Evolutionary conservation across 768 basidiomycete species (phyloP).

Genomic region (Amyloporia xantha): DNA sequence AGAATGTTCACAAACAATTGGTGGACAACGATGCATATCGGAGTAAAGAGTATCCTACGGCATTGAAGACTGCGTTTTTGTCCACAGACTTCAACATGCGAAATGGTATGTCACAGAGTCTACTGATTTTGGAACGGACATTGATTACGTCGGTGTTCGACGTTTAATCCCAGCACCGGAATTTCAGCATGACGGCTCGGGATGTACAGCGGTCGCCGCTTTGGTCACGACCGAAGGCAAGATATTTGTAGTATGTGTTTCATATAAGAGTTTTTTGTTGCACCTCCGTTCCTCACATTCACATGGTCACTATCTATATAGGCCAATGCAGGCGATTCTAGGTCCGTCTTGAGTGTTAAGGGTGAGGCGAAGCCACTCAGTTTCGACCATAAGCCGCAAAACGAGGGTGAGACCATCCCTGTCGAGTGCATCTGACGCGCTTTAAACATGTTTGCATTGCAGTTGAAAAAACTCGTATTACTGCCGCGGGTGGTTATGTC

Average conservation of each 20-base stretch:
- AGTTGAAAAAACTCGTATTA: constrained; percentile 85
- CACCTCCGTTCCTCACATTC: not conserved
- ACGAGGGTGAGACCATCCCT: constrained; percentile 49
- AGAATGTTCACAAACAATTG: constrained; percentile 75
- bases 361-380: constrained; percentile 87
- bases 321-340: constrained; percentile 98
- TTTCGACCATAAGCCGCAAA: constrained; percentile 93
- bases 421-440: constrained; percentile 5
- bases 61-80: constrained; percentile 84
- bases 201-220: constrained; percentile 91
- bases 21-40: constrained; percentile 66
- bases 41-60: constrained; percentile 60
- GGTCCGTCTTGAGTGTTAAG: constrained; percentile 78
- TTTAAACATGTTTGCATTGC: constrained; percentile 8
- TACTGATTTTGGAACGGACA: too few relatives aligned
- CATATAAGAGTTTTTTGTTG: not conserved
- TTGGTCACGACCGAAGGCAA: constrained; percentile 72
- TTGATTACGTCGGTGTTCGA: too few relatives aligned
- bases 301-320: constrained; percentile 25
- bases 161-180: too few relatives aligned
- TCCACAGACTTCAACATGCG: constrained; percentile 93
- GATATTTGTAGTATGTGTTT: constrained; percentile 66
- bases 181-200: constrained; percentile 87
- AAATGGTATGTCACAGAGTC: constrained; percentile 47
- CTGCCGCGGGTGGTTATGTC: constrained; percentile 89